phyloP scores from a whole-genome alignment of 208 protist species.

The Novymonas esmeraldas region DNA sequence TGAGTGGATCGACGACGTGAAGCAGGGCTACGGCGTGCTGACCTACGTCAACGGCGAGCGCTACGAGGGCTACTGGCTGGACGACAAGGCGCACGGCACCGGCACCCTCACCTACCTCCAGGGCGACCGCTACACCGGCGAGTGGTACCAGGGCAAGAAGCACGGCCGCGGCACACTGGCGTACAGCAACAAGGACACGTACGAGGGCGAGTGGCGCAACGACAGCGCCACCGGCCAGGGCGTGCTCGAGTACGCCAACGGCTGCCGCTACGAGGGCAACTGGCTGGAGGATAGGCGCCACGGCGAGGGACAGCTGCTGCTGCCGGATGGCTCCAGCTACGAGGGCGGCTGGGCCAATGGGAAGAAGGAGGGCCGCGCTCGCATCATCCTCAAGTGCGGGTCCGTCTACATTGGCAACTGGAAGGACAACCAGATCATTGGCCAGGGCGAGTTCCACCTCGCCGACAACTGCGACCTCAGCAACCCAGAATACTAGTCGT shows the following conservation, averaged over 20 bases:
- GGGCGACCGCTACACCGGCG: constrained; percentile 91
- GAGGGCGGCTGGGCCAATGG: constrained; percentile 84
- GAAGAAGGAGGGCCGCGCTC: constrained; percentile 89
- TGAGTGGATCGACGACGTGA: constrained; percentile 93
- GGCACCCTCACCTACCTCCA: constrained; percentile 91
- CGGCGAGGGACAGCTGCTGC: constrained; percentile 78
- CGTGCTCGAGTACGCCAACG: constrained; percentile 90
- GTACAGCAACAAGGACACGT: constrained; percentile 93
- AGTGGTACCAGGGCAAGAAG: constrained; percentile 92
- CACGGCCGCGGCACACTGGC: constrained; percentile 87
- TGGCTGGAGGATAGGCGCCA: constrained; percentile 87
- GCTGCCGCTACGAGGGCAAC: constrained; percentile 89
- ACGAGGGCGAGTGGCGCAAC: constrained; percentile 90
- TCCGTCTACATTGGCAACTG: constrained; percentile 86
- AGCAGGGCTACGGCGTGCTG: constrained; percentile 92
- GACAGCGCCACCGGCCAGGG: constrained; percentile 85
- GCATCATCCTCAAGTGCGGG: constrained; percentile 92
- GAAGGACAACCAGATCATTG: constrained; percentile 89
- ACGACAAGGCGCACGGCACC: constrained; percentile 90
- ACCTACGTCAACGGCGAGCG: constrained; percentile 90
- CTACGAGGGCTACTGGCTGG: constrained; percentile 90
- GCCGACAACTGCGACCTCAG: constrained; percentile 89
- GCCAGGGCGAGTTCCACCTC: constrained; percentile 89
- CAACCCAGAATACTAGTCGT: constrained; percentile 93
- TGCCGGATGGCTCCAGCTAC: constrained; percentile 89